phyloP scores from a whole-genome alignment of 2,329 filamentous ascomycete genomes.

The Basipetospora sp. region DNA sequence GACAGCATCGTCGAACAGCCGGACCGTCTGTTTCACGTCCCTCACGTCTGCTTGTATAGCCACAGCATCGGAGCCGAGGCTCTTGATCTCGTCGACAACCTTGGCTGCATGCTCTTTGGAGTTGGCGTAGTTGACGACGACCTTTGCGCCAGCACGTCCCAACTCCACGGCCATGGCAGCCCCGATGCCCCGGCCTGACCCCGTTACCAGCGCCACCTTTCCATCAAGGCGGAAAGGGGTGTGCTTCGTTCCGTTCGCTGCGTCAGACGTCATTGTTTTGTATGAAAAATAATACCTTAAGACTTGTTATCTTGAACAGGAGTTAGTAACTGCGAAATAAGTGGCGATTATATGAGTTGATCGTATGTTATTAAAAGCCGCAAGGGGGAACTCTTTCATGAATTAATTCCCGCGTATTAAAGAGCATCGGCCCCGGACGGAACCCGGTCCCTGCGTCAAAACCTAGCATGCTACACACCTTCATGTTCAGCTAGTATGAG shows the following conservation, averaged over 20 bases:
- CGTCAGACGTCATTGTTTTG: too few relatives aligned
- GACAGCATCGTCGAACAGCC: constrained; percentile 50
- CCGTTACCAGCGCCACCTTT: constrained; percentile 48
- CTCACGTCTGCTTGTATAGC: constrained; percentile 50
- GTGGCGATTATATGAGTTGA: too few relatives aligned
- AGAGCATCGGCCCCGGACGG: too few relatives aligned
- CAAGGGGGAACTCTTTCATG: too few relatives aligned
- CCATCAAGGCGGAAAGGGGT: constrained; percentile 26
- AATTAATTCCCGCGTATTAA: too few relatives aligned
- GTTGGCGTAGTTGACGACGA: constrained; percentile 53
- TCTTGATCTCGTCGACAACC: constrained; percentile 37
- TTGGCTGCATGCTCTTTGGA: constrained; percentile 39
- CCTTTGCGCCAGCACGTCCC: constrained; percentile 45
- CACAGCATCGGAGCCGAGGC: constrained; percentile 41
- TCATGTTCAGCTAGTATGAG: too few relatives aligned
- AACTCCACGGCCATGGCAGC: constrained; percentile 52
- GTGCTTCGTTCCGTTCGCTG: constrained; percentile 11
- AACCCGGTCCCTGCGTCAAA: too few relatives aligned
- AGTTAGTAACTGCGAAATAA: too few relatives aligned
- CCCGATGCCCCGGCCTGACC: constrained; percentile 51
- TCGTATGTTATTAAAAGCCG: too few relatives aligned
- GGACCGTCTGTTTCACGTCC: constrained; percentile 40
- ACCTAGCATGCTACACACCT: too few relatives aligned
- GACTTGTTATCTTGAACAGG: too few relatives aligned
- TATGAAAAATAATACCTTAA: too few relatives aligned